Evolutionary conservation across 2,329 filamentous ascomycete genomes (phyloP), one percentile per base, ranked within the genome.

Genomic region (Rosellinia necatrix): DNA sequence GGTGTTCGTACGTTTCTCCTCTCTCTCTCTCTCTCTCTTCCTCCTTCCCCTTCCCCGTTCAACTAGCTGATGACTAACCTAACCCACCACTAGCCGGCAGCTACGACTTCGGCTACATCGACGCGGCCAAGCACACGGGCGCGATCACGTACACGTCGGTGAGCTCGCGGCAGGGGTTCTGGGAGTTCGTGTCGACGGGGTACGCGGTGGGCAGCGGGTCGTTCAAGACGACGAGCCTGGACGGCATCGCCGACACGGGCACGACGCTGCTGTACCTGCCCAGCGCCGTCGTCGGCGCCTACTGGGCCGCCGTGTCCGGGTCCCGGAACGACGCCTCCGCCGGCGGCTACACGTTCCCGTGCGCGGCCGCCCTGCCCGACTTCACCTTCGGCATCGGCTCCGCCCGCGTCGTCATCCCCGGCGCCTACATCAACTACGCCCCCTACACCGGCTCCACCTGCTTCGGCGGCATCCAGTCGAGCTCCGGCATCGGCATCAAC

Each of bases 381-480:
- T 76, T 86, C 59, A 72, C 73, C n/a, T 75, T 84, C 62, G 75
- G 76, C 2, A 70, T 85, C 37, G 80, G 76, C n/a, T 64, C 66
- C 43, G 70, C 76, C 57, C 73, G 76, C 62, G 78, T 78, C 43
- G 81, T 74, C 35, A 75, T 86, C 25, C 76, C 80, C 1, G 80
- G 80, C 5, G 59, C 70, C 6, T 75, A 77, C 61, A 72, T 85
- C 58, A 79, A 77, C 62, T 85, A 79, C 68, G 73, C 78, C 0
- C 69, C 74, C 22, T 74, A 69, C 25, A 73, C 75, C 61, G 72
- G 66, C 9, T 70, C 65, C 4, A 76, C 54, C 38, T 89, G 87
- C 78, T 88, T 78, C 66, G 87, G 87, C 54, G 87, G 86, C 40
- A 80, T 90, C 53, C 87, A 90, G 77, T 72, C 65, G 40, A 64